Evolutionary conservation across 1,139 yeast genomes (phyloP).

Genomic region (Hemisphaericaspora xylofermentans): DNA sequence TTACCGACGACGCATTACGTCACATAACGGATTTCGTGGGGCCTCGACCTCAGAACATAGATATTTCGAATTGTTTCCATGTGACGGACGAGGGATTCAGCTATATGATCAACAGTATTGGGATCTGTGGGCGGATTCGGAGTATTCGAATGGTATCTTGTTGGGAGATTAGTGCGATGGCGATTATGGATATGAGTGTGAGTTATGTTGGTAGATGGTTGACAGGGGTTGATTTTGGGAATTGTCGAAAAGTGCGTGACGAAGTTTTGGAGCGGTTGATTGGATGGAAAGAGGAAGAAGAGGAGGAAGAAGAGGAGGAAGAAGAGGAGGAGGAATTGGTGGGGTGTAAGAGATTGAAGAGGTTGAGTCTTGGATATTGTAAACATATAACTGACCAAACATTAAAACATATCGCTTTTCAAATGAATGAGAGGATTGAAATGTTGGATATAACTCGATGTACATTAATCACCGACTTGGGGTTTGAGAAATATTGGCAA

Average conservation of each 20-base stretch:
- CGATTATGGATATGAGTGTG: constrained; percentile 72
- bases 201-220: constrained; percentile 61
- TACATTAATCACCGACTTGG: constrained; percentile 73
- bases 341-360: constrained; percentile 60
- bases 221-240: constrained; percentile 62
- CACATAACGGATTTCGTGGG: constrained; percentile 71
- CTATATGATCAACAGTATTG: constrained; percentile 68
- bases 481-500: constrained; percentile 68
- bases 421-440: constrained; percentile 56
- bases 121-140: constrained; percentile 59
- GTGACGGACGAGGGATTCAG: constrained; percentile 74
- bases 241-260: constrained; percentile 73
- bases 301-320: constrained; percentile 10
- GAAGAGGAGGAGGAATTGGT: constrained; percentile 14
- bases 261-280: constrained; percentile 65
- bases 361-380: constrained; percentile 65
- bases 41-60: constrained; percentile 57
- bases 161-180: constrained; percentile 80
- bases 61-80: constrained; percentile 73
- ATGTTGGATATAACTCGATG: constrained; percentile 68
- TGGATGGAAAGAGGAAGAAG: constrained; percentile 44
- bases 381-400: constrained; percentile 69
- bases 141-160: constrained; percentile 62
- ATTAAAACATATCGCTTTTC: constrained; percentile 61
- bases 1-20: constrained; percentile 57